Evolutionary conservation across 331 rosid genomes (phyloP), one percentile per base, ranked within the genome.

Genomic region (Cydonia oblonga): DNA sequence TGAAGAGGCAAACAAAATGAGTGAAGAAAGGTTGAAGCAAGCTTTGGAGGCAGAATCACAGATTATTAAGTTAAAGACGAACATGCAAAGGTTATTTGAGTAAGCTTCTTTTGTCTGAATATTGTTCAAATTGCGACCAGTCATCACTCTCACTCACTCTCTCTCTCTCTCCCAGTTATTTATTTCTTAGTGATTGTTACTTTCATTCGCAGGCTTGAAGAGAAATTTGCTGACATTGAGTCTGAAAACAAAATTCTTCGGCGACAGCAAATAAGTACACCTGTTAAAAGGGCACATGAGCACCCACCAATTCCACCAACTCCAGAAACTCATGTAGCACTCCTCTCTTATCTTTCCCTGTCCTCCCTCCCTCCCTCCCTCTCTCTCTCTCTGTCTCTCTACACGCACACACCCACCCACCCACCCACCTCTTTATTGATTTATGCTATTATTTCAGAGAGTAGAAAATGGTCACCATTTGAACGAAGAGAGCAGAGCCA

Each of bases 11-110:
- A 95, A 71, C 85, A 90, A 85, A 81, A 75, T 84, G 75, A 89
- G 99, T 68, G 96, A 91, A 84, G 99, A 95, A 81, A 86, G 97
- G 87, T 84, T 87, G 86, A 91, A 91, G 85, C 96, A 91, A 85
- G 93, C 99, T 49, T 78, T 86, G 80, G 99, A 95, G 38, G 97
- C 99, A 64, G 99, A 95, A 81, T 77, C 96, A 26, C 90, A 91
- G 84, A 95, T 95, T 70, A 85, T 91, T 81, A 87, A 88, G 82
- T 81, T 95, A 77, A 95, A 91, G 91, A 91, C 97, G 49, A 75
- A 90, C 26, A 95, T 95, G 96, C 97, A 95, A 81, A 95, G 96
- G 99, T 91, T 64, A 80, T 71, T 72, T 72, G 52, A 64, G 53
- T 81, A 58, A 68, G 69, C 74, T 78, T 75, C 69, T 54, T n/a